A percentile compares a stretch with the other conserved stretches of the same genome.
Evolutionary conservation across 179 eudicot genomes (phyloP).

Genomic region (Beta macrorhiza): DNA sequence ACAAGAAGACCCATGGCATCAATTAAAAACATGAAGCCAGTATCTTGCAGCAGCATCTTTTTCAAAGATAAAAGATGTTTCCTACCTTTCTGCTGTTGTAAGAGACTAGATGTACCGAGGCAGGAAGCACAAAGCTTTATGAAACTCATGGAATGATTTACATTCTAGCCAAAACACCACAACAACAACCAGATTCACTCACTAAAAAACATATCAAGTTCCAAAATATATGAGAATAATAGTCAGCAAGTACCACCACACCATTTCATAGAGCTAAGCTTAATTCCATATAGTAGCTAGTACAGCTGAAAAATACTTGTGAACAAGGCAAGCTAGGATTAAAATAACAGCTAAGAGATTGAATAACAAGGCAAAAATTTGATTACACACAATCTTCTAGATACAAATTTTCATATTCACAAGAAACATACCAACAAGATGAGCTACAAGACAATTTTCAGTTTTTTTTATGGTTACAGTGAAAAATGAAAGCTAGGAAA

Average conservation of each 20-base stretch:
- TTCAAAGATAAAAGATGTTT: not conserved
- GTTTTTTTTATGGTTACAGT: not conserved
- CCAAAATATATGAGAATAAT: not conserved
- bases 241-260: not conserved
- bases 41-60: not conserved
- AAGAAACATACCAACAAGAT: not conserved
- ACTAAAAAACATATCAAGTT: not conserved
- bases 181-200: not conserved
- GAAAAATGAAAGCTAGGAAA: not conserved
- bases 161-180: not conserved
- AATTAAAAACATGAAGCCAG: conserved; percentile 7
- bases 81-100: not conserved
- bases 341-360: not conserved
- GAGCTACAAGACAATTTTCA: not conserved
- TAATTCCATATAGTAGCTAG: not conserved
- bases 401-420: not conserved
- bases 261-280: not conserved
- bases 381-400: not conserved
- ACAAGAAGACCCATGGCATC: not conserved
- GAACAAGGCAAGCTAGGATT: not conserved
- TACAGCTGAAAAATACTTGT: not conserved
- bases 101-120: not conserved
- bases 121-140: not conserved
- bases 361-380: not conserved
- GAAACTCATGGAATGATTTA: not conserved